Evolutionary conservation across 2,329 filamentous ascomycete genomes (phyloP), one percentile per base, ranked within the genome.

Genomic region (Remersonia thermophila): DNA sequence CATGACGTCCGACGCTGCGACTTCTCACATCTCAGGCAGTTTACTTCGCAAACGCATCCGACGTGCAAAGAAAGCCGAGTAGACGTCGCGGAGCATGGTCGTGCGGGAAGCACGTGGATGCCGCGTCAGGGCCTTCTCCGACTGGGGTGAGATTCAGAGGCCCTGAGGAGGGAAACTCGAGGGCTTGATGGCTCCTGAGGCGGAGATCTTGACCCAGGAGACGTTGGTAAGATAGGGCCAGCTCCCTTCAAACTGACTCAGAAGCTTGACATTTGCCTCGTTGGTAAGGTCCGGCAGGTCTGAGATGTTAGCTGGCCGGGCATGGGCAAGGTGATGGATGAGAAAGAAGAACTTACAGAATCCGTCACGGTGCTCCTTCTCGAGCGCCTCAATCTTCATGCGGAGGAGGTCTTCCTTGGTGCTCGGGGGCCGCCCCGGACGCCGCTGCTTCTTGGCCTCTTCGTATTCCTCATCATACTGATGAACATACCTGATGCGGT

Each of bases 301-400:
- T 79, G 37, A 12, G n/a, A 15, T 30, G 12, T 20, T 16, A 10
- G n/a, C 8, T 15, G 18, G 15, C 17, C n/a, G 9, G 13, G 27
- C n/a, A 20, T 4, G 25, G n/a, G n/a, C n/a, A n/a, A n/a, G n/a
- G n/a, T n/a, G n/a, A n/a, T n/a, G n/a, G n/a, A n/a, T n/a, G n/a
- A n/a, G n/a, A n/a, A n/a, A n/a, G n/a, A n/a, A n/a, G n/a, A n/a
- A 63, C 73, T 49, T 47, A 84, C 83, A 81, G 52, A 94, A 93
- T 0, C 91, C 91, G 36, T 77, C 76, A 44, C 79, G 71, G 47
- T 83, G 83, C 62, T 98, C 91, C 48, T 80, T 80, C 52, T 80
- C 68, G 45, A 95, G 80, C 1, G 62, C 63, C 11, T 72, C 68
- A 37, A 83, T 77, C 45, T 77, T 80, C 50, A 83, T 69, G 55